These are phyloP conservation scores for Polysphondylium violaceum DNA, from an alignment of 78 protist species.

Conservation along the genomic window DNA sequence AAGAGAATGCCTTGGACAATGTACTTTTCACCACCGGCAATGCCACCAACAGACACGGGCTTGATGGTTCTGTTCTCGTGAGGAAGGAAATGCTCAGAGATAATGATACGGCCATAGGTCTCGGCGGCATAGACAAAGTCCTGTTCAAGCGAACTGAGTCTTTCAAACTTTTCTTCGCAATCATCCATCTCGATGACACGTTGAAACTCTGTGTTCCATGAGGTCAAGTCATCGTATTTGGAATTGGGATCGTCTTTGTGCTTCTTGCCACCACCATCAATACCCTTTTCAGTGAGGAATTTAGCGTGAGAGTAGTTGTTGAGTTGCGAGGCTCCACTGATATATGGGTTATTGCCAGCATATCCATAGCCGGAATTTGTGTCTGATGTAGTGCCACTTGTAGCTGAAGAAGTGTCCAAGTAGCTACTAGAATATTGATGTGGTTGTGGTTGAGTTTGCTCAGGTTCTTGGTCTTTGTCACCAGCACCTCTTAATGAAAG, in stretches of 20 bases:
- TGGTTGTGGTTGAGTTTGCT: background rate
- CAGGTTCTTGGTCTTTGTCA: background rate
- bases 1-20: constrained; percentile 84
- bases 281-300: background rate
- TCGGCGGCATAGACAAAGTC: constrained; percentile 82
- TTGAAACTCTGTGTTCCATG: constrained; percentile 72
- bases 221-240: background rate
- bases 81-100: constrained; percentile 70
- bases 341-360: constrained; percentile 26
- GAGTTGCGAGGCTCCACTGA: background rate
- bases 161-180: constrained; percentile 60
- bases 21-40: constrained; percentile 87
- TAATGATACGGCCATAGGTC: constrained; percentile 73
- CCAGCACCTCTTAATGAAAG: background rate
- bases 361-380: background rate
- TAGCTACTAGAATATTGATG: too few relatives aligned
- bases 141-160: constrained; percentile 38
- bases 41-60: constrained; percentile 85
- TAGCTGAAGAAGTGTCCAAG: background rate
- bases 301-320: constrained; percentile 44
- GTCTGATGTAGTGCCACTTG: background rate
- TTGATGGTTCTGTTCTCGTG: constrained; percentile 68
- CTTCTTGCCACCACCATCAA: background rate
- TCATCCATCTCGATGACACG: constrained; percentile 67
- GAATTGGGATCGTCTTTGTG: background rate